phyloP scores from a whole-genome alignment of 1,284 basidiomycete species.

The Sanghuangporus baumii region DNA sequence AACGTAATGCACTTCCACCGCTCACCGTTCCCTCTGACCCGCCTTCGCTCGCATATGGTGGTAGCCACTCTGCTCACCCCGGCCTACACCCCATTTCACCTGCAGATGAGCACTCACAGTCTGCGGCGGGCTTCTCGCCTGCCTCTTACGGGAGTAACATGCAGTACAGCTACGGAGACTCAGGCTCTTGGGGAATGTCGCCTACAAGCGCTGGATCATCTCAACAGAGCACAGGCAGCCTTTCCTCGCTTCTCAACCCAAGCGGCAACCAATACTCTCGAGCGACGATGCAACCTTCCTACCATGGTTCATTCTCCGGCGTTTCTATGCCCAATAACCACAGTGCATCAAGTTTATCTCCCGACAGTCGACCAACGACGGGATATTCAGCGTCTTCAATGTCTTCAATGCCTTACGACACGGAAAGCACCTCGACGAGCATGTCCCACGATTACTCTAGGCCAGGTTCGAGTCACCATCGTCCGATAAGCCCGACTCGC shows the following conservation, averaged over 20 bases:
- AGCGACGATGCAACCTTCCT: slow-evolving; percentile 65
- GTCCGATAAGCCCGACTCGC: slow-evolving; percentile 47
- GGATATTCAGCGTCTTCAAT: slow-evolving; percentile 79
- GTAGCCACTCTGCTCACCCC: slow-evolving; percentile 44
- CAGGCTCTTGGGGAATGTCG: slow-evolving; percentile 54
- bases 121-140: slow-evolving; percentile 48
- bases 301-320: slow-evolving; percentile 54
- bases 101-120: slow-evolving; percentile 53
- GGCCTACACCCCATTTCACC: slow-evolving; percentile 52
- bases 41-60: slow-evolving; percentile 46
- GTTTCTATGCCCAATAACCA: slow-evolving; percentile 62
- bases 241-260: slow-evolving; percentile 76
- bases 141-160: slow-evolving; percentile 44
- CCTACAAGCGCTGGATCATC: slow-evolving; percentile 43
- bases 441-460: slow-evolving; percentile 50
- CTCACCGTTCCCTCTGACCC: slow-evolving; percentile 73
- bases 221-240: slow-evolving; percentile 48
- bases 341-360: slow-evolving; percentile 66
- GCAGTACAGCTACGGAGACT: slow-evolving; percentile 51
- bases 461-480: slow-evolving; percentile 65
- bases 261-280: slow-evolving; percentile 52
- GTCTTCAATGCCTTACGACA: slow-evolving; percentile 67
- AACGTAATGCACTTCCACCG: slow-evolving; percentile 68
- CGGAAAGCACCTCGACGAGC: slow-evolving; percentile 35
- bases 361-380: slow-evolving; percentile 75